phyloP scores from a whole-genome alignment of 257 asterid genomes.

The Sherardia arvensis region DNA sequence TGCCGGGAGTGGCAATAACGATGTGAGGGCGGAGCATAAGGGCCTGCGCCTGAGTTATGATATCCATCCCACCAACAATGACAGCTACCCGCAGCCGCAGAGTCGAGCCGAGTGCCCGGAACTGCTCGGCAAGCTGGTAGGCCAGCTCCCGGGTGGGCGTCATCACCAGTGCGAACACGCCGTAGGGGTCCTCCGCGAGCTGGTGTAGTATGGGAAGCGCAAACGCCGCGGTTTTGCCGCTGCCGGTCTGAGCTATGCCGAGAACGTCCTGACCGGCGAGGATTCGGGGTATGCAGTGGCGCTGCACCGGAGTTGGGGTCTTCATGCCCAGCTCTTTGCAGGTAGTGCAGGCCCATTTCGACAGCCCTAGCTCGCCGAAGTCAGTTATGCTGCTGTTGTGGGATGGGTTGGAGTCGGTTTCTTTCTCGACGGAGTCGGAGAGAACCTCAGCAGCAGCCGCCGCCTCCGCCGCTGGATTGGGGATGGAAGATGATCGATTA shows the following conservation, averaged over 20 bases:
- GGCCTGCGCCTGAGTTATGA: slow-evolving; percentile 58
- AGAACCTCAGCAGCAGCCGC: too few relatives aligned
- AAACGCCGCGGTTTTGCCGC: slow-evolving; percentile 90
- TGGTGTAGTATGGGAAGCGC: slow-evolving; percentile 82
- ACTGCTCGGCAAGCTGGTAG: slow-evolving; percentile 86
- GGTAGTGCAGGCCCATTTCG: slow-evolving; percentile 69
- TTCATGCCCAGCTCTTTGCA: slow-evolving; percentile 88
- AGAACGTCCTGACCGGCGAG: slow-evolving; percentile 77
- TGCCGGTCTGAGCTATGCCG: slow-evolving; percentile 91
- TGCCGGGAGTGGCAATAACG: slow-evolving; percentile 91
- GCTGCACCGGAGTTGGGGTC: slow-evolving; percentile 83
- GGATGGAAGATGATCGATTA: slow-evolving; percentile 2
- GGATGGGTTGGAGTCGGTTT: slow-evolving; percentile 39
- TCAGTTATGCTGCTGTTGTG: too few relatives aligned
- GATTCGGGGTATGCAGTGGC: slow-evolving; percentile 83
- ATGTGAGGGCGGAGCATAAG: slow-evolving; percentile 73
- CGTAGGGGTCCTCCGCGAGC: slow-evolving; percentile 66
- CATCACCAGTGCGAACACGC: slow-evolving; percentile 78
- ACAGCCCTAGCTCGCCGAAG: slow-evolving; percentile 78
- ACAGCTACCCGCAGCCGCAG: slow-evolving; percentile 66
- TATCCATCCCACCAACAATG: slow-evolving; percentile 93
- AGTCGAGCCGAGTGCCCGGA: slow-evolving; percentile 76
- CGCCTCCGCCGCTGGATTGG: background rate
- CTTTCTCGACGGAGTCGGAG: slow-evolving; percentile 33
- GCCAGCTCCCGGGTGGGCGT: slow-evolving; percentile 96